Evolutionary conservation across 257 asterid genomes (phyloP), one percentile per base, ranked within the genome.

Genomic region (Lycium ferocissimum): DNA sequence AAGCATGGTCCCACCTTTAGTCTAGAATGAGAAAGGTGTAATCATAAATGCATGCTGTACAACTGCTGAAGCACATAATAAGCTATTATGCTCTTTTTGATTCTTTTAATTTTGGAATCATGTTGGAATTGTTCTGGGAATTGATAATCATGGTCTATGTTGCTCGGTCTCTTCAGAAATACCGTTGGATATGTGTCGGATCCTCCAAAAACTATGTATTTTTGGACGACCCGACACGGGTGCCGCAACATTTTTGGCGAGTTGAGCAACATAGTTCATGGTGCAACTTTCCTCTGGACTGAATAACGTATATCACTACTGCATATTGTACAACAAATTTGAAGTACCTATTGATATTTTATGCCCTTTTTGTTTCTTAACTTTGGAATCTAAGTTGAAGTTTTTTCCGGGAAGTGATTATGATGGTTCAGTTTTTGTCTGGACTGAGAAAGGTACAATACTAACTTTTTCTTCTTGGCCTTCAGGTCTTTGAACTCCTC

Each of bases 401-500:
- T 51, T 51, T 51, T 51, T 51, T 10, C 12, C 0, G 56, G 56
- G 45, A 51, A 51, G 7, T 51, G 56, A 51, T 51, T 6, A 51
- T 51, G 10, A 51, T 51, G 56, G 56, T 51, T 8, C 56, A 51
- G 9, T 51, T 40, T 51, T 51, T 51, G 56, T 7, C 12, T 6
- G 14, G 56, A 10, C 13, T 51, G 56, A 51, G 10, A 10, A 51
- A 51, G 56, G 56, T 51, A 10, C 56, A 51, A 51, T 8, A 2
- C 7, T 51, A 51, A 51, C 9, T 26, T 40, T 37, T 38, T 26
- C 35, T 4, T 47, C 33, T 82, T 38, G 81, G 45, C 35, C 88
- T 73, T 43, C 95, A 96, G 99, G 92, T 96, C 79, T 96, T 95
- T 71, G 97, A 94, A 57, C 98, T 96, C 87, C 99, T 96, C 14